Evolutionary conservation across 164 flowering plant species (phyloP).

Genomic region (Protea cynaroides): DNA sequence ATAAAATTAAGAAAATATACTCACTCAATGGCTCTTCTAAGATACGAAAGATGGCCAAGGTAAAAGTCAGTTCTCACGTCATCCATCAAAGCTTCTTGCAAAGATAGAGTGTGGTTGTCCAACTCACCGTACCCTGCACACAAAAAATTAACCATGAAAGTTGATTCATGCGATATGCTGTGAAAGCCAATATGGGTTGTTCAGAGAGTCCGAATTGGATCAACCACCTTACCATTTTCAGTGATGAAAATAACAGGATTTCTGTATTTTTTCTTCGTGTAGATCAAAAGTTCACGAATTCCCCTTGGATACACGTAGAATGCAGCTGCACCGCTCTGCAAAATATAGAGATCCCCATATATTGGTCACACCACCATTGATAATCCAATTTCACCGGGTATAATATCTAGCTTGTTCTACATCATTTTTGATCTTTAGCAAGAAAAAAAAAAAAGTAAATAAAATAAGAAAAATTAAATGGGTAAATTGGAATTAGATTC

Average conservation of each 20-base stretch:
- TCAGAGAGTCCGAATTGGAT: background rate
- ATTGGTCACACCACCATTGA: too few species aligned
- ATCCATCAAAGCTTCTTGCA: slow-evolving; percentile 33
- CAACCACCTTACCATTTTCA: slow-evolving; percentile 42
- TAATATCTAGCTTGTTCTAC: too few species aligned
- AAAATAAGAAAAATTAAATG: too few species aligned
- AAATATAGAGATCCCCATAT: too few species aligned
- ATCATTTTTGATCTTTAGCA: too few species aligned
- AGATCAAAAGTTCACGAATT: slow-evolving; percentile 23
- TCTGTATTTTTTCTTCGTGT: slow-evolving; percentile 30
- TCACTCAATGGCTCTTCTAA: slow-evolving; percentile 25
- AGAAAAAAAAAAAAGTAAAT: too few species aligned
- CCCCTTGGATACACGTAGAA: slow-evolving; percentile 42
- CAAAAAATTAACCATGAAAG: background rate
- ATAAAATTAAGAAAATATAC: background rate
- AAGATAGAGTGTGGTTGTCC: slow-evolving; percentile 17
- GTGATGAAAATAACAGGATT: slow-evolving; percentile 44
- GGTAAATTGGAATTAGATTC: too few species aligned
- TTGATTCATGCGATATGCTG: background rate
- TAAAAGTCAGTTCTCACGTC: slow-evolving; percentile 32
- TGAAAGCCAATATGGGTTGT: background rate
- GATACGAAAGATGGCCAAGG: slow-evolving; percentile 27
- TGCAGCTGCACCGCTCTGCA: slow-evolving; percentile 25
- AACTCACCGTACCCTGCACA: slow-evolving; percentile 28
- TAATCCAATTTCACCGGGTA: too few species aligned